These are phyloP conservation scores for Beta vulgaris DNA, from an alignment of 148 eudicot species.

Conservation along the genomic window DNA sequence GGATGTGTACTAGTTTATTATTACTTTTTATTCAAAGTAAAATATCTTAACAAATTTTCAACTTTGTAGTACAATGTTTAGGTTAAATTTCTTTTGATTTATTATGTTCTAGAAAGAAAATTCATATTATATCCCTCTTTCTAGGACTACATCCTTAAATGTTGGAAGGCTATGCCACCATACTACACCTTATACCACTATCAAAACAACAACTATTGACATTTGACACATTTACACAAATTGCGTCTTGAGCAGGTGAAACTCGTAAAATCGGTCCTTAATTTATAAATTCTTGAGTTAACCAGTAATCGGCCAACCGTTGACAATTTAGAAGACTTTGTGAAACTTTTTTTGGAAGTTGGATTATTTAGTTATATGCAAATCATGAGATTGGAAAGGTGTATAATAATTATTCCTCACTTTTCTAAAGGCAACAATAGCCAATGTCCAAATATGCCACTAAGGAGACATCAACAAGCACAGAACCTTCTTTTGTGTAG, in stretches of 20 bases:
- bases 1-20: no score
- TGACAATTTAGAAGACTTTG: conserved; percentile 16
- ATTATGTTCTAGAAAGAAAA: no score
- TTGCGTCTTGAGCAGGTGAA: conserved; percentile 16
- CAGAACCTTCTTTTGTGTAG: conserved; percentile 35
- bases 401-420: conserved; percentile 2
- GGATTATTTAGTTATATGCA: conserved; percentile 10
- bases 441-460: conserved; percentile 13
- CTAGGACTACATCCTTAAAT: no score
- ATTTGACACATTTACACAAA: background rate
- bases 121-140: no score
- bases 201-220: background rate
- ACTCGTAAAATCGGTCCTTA: background rate
- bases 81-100: no score
- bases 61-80: no score
- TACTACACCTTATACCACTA: no score
- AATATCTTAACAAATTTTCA: no score
- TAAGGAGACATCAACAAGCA: conserved; percentile 32
- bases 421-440: conserved; percentile 1
- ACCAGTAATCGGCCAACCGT: conserved; percentile 14
- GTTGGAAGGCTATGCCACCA: no score
- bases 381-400: conserved; percentile 19
- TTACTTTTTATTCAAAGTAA: no score
- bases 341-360: background rate
- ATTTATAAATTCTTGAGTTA: conserved; percentile 8